phyloP scores from a whole-genome alignment of 441 rosid species.

The Euphorbia schlechtendalii region DNA sequence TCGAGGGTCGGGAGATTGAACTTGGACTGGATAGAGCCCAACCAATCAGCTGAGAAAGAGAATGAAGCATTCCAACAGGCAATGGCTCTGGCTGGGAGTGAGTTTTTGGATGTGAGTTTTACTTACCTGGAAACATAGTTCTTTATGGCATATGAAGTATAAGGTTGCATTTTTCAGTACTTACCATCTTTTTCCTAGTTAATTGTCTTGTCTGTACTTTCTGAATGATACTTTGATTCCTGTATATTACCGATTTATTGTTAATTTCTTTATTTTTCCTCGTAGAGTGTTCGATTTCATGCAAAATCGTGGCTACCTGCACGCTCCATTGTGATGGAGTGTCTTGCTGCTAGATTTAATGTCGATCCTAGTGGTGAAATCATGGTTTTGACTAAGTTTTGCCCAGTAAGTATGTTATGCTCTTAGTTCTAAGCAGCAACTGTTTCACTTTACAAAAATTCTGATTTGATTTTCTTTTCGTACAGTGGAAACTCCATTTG shows the following conservation, averaged over 20 bases:
- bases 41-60: conserved; percentile 87
- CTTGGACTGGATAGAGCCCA: conserved; percentile 87
- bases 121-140: conserved; percentile 2
- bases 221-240: neutral
- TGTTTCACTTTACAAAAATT: neutral
- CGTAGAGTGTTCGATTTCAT: conserved; percentile 63
- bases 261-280: neutral
- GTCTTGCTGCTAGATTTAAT: conserved; percentile 52
- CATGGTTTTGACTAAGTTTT: conserved; percentile 56
- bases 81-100: conserved; percentile 74
- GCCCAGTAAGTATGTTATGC: conserved; percentile 58
- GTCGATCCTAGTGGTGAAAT: conserved; percentile 78
- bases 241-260: neutral
- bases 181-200: neutral
- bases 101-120: conserved; percentile 73
- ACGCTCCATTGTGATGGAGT: conserved; percentile 67
- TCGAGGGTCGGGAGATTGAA: conserved; percentile 81
- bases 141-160: neutral
- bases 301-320: conserved; percentile 88
- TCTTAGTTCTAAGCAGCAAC: neutral
- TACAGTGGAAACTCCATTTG: conserved; percentile 92
- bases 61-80: conserved; percentile 74
- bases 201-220: neutral
- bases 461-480: conserved; percentile 16
- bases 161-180: neutral